Evolutionary conservation across 2,329 filamentous ascomycete species (phyloP), one percentile per base, ranked within the genome.

Genomic region (Chaetomiaceae sp.): DNA sequence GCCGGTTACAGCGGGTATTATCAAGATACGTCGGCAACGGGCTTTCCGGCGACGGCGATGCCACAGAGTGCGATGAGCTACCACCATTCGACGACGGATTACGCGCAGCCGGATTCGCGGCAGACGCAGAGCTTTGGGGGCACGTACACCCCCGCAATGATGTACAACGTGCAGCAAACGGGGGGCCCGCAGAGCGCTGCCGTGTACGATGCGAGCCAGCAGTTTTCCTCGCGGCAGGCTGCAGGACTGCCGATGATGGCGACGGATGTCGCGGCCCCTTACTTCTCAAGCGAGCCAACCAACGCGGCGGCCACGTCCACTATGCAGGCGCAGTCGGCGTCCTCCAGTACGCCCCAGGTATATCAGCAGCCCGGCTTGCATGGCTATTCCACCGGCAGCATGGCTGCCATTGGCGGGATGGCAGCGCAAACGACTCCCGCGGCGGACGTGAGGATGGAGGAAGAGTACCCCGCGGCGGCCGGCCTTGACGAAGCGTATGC

Each of bases 161-260:
- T 93, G 76, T 94, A 94, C 72, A 83, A 82, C 69, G 84, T 90
- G 60, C 72, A 76, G 62, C 81, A 83, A 63, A 71, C 55, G 40
- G 49, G 80, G 60, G 72, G 70, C 51, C 69, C 74, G 54, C 78
- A 79, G 68, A 72, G 71, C 68, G 39, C 58, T 24, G 65, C 79
- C 70, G 73, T 84, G 68, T 95, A 94, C 70, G 86, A 91, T 66
- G 71, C 80, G 62, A 79, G 83, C 63, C 77, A 82, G 68, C 83
- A 83, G 62, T 94, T 88, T 70, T 76, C 83, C 61, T 72, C 81
- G 57, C 83, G 85, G 71, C 86, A 88, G 62, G 78, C 84, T 68
- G 80, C 84, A 74, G 79, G 78, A 51, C 79, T 93, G 69, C 85
- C 88, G 64, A 86, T 88, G 69, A 75, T 90, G 65, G 71, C 81